Evolutionary conservation across 495 filamentous ascomycete species (phyloP).

Genomic region (Neurospora sp.): DNA sequence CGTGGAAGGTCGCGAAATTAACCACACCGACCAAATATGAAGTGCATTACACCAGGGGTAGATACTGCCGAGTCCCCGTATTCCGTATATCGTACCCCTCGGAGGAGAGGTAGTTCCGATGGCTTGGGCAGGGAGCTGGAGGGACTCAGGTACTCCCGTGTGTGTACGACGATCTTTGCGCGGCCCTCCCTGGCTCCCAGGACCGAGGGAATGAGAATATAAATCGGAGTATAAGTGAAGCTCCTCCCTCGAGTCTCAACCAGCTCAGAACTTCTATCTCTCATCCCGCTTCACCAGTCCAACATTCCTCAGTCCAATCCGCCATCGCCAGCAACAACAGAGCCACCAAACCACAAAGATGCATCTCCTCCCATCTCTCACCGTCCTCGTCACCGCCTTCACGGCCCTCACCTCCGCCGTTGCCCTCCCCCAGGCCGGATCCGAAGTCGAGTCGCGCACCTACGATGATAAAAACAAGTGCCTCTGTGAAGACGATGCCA

Average conservation of each 20-base stretch:
- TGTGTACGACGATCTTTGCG: background rate
- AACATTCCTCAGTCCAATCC: background rate
- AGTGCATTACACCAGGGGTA: background rate
- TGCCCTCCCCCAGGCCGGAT: background rate
- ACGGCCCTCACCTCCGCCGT: background rate
- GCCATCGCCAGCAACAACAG: background rate
- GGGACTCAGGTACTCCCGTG: background rate
- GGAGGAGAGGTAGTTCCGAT: background rate
- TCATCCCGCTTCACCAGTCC: background rate
- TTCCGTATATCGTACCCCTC: background rate
- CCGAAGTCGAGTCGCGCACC: background rate
- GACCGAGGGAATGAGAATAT: background rate
- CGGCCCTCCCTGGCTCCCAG: background rate
- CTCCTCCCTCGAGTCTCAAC: background rate
- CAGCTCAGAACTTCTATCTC: background rate
- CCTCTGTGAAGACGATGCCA: constrained; percentile 10
- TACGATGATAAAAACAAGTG: constrained; percentile 2
- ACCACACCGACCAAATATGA: background rate
- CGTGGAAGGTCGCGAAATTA: background rate
- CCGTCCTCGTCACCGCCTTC: background rate
- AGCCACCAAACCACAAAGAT: background rate
- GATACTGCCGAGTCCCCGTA: background rate
- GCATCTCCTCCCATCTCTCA: constrained; percentile 8
- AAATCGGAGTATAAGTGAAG: background rate
- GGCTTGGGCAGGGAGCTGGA: background rate